A percentile compares a stretch with the other conserved stretches of the same genome.
Conservation (phyloP, 2,329 filamentous ascomycete genomes). For the Colletotrichum incanum region DNA sequence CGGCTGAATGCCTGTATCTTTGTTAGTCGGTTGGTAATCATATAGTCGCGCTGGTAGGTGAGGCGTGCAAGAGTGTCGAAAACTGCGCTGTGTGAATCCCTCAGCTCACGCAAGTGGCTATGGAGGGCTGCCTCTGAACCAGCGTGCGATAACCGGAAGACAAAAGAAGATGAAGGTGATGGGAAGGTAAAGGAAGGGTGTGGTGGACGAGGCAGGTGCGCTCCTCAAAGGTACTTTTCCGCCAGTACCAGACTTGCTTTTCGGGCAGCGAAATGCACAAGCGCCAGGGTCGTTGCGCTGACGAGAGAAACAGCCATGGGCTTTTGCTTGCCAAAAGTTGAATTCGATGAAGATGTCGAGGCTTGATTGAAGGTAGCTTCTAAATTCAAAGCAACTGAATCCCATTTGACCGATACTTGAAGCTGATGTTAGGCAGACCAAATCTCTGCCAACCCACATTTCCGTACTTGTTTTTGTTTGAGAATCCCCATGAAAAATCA, state of each 20-base stretch:
- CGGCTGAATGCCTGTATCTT: not conserved
- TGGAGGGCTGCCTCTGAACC: not conserved
- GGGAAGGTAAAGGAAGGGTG: not conserved
- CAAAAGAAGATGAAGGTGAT: not conserved
- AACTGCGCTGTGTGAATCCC: not conserved
- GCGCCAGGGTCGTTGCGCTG: not conserved
- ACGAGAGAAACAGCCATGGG: not conserved
- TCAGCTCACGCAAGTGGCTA: not conserved
- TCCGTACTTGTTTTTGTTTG: not conserved
- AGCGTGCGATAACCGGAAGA: not conserved
- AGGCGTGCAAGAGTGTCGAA: not conserved
- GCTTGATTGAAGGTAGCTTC: not conserved
- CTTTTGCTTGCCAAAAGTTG: not conserved
- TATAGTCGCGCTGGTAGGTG: not conserved
- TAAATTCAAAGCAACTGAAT: not conserved
- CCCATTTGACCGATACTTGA: not conserved
- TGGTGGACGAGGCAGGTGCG: not conserved
- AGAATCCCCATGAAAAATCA: not conserved
- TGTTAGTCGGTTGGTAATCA: not conserved
- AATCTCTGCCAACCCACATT: not conserved
- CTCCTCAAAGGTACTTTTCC: not conserved
- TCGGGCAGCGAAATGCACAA: not conserved
- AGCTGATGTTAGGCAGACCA: not conserved
- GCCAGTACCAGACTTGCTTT: not conserved
- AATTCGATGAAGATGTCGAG: not conserved